Evolutionary conservation across 2,329 filamentous ascomycete species (phyloP).

Genomic region (Elsinoe arachidis): DNA sequence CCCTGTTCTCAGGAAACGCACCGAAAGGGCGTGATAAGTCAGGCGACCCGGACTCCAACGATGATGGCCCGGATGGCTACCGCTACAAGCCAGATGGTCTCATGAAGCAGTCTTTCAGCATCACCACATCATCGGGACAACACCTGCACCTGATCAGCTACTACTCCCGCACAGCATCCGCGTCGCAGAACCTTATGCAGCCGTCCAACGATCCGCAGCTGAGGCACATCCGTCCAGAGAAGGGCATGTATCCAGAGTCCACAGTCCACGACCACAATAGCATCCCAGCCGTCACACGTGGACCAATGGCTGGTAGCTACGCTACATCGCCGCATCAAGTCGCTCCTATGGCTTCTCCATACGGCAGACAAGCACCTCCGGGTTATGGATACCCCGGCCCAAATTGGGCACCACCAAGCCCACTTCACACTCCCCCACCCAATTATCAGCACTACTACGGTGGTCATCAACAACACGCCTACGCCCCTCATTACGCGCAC

Average conservation of each 20-base stretch:
- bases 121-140: slow-evolving; percentile 81
- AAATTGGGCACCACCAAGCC: slow-evolving; percentile 35
- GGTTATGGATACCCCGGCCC: slow-evolving; percentile 32
- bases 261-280: slow-evolving; percentile 78
- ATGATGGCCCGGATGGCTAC: slow-evolving; percentile 75
- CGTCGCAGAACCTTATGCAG: slow-evolving; percentile 63
- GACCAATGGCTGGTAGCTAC: slow-evolving; percentile 55
- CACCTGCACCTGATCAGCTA: slow-evolving; percentile 98
- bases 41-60: slow-evolving; percentile 75
- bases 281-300: slow-evolving; percentile 70
- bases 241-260: slow-evolving; percentile 96
- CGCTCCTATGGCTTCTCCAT: slow-evolving; percentile 46
- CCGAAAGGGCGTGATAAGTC: slow-evolving; percentile 59
- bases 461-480: slow-evolving; percentile 19
- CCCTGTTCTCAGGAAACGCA: slow-evolving; percentile 25
- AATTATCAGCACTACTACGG: slow-evolving; percentile 28
- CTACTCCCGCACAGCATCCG: slow-evolving; percentile 72
- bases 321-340: slow-evolving; percentile 40
- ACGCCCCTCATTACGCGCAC: slow-evolving; percentile 17
- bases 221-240: slow-evolving; percentile 73
- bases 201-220: slow-evolving; percentile 73
- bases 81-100: slow-evolving; percentile 92
- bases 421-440: slow-evolving; percentile 33
- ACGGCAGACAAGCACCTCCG: slow-evolving; percentile 26
- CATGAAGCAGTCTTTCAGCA: slow-evolving; percentile 99